Percentiles rank a stretch among this genome's conserved stretches.
Conservation (phyloP, 495 filamentous ascomycete genomes). For the Acidiella bohemica region DNA sequence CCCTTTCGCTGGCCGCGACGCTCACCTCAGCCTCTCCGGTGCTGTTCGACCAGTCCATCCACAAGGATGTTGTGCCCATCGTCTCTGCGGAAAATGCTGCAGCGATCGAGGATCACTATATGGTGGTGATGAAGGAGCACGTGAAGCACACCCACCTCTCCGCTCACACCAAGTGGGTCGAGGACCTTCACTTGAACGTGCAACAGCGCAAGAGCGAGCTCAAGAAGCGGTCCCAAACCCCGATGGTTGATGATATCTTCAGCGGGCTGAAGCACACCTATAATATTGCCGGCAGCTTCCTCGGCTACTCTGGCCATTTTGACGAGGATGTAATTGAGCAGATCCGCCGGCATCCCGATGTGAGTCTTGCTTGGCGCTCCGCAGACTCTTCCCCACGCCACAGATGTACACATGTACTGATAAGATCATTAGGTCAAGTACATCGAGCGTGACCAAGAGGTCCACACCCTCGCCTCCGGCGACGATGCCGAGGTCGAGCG, state of each 20-base stretch:
- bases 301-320: slow-evolving; percentile 94
- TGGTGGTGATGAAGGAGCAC: slow-evolving; percentile 97
- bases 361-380: slow-evolving; percentile 49
- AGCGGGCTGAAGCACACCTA: slow-evolving; percentile 88
- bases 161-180: slow-evolving; percentile 83
- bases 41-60: slow-evolving; percentile 60
- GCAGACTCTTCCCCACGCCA: no score
- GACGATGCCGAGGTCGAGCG: slow-evolving; percentile 51
- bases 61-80: slow-evolving; percentile 76
- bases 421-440: slow-evolving; percentile 79
- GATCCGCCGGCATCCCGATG: slow-evolving; percentile 92
- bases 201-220: slow-evolving; percentile 57
- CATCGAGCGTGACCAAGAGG: slow-evolving; percentile 85
- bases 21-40: slow-evolving; percentile 63
- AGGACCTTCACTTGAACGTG: slow-evolving; percentile 57
- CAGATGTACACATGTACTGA: no score
- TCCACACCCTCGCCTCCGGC: slow-evolving; percentile 54
- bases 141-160: slow-evolving; percentile 51
- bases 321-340: slow-evolving; percentile 84
- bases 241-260: slow-evolving; percentile 56
- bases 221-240: slow-evolving; percentile 74
- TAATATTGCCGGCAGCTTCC: slow-evolving; percentile 67
- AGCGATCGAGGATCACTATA: slow-evolving; percentile 81
- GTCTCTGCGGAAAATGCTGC: slow-evolving; percentile 64
- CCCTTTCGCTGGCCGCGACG: slow-evolving; percentile 38